Percentiles rank a stretch among this genome's conserved stretches.
phyloP scores from a whole-genome alignment of 1,284 basidiomycete genomes.

The Schizophyllum amplum region DNA sequence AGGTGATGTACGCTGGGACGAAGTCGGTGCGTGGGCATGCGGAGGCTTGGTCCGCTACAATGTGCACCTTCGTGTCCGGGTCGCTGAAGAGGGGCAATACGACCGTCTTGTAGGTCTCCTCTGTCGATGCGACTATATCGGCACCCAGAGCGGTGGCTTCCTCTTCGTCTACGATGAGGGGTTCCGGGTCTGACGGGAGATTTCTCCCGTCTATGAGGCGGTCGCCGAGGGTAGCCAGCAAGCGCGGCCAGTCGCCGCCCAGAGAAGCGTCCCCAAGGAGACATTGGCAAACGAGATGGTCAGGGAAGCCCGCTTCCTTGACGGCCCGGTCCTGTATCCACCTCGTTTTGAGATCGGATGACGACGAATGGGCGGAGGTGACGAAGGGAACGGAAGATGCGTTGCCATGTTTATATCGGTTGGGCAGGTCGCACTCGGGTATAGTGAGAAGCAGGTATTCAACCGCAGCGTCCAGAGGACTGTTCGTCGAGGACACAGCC shows the following conservation, averaged over 20 bases:
- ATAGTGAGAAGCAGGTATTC: slow-evolving; percentile 71
- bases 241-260: slow-evolving; percentile 39
- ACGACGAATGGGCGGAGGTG: slow-evolving; percentile 51
- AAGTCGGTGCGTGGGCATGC: slow-evolving; percentile 46
- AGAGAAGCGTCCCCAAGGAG: slow-evolving; percentile 28
- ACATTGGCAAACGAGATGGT: slow-evolving; percentile 56
- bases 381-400: slow-evolving; percentile 68
- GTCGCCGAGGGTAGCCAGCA: slow-evolving; percentile 42
- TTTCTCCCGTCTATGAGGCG: slow-evolving; percentile 36
- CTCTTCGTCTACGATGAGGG: slow-evolving; percentile 38
- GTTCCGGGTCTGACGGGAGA: slow-evolving; percentile 11
- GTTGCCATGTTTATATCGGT: slow-evolving; percentile 48
- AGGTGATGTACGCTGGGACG: slow-evolving; percentile 75
- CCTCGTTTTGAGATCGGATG: slow-evolving; percentile 58
- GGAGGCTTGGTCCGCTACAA: slow-evolving; percentile 49
- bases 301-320: slow-evolving; percentile 82
- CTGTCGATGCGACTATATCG: slow-evolving; percentile 32
- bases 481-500: slow-evolving; percentile 41
- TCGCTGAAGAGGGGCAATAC: slow-evolving; percentile 56
- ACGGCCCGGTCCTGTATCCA: slow-evolving; percentile 83
- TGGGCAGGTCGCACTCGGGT: slow-evolving; percentile 74
- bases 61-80: slow-evolving; percentile 55
- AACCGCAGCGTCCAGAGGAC: slow-evolving; percentile 57
- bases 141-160: slow-evolving; percentile 68
- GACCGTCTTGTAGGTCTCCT: slow-evolving; percentile 22